These are phyloP conservation scores for Peterozyma xylosa DNA, from an alignment of 805 yeast species.

Conservation along the genomic window DNA sequence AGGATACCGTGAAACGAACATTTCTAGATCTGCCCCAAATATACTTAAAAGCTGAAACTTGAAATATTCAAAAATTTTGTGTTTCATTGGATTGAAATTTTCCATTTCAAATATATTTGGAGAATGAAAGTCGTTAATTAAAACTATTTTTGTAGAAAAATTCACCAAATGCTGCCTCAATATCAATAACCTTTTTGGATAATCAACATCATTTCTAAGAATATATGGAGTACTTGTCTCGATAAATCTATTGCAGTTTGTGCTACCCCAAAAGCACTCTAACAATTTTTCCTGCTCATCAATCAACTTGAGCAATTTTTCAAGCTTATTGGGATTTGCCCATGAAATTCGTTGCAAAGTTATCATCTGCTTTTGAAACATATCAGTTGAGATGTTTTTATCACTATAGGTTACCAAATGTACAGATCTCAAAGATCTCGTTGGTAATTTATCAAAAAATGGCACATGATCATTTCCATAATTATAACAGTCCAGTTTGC, in stretches of 20 bases:
- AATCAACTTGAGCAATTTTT: neutral
- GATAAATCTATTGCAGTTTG: neutral
- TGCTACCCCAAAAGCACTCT: slow-evolving; percentile 1
- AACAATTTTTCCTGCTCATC: neutral
- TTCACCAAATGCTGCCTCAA: slow-evolving; percentile 2
- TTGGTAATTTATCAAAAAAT: slow-evolving; percentile 4
- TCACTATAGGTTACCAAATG: neutral
- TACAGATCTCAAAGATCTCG: slow-evolving; percentile 1
- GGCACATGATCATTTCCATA: slow-evolving; percentile 2
- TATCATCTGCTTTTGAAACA: slow-evolving; percentile 1
- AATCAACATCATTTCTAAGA: neutral
- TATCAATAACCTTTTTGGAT: neutral
- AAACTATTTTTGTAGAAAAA: neutral
- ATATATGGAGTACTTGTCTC: neutral
- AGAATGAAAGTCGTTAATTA: slow-evolving; percentile 1
- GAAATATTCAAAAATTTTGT: neutral
- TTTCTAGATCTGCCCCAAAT: slow-evolving; percentile 5
- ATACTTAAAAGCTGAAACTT: slow-evolving; percentile 7
- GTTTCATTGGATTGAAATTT: neutral
- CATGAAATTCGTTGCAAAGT: slow-evolving; percentile 2
- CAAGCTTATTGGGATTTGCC: slow-evolving; percentile 1
- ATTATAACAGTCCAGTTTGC: slow-evolving; percentile 3
- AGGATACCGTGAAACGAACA: slow-evolving; percentile 1
- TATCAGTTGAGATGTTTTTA: neutral
- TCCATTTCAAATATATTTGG: slow-evolving; percentile 1